phyloP scores from a whole-genome alignment of 2,329 filamentous ascomycete genomes.

The Neonectria faginata region DNA sequence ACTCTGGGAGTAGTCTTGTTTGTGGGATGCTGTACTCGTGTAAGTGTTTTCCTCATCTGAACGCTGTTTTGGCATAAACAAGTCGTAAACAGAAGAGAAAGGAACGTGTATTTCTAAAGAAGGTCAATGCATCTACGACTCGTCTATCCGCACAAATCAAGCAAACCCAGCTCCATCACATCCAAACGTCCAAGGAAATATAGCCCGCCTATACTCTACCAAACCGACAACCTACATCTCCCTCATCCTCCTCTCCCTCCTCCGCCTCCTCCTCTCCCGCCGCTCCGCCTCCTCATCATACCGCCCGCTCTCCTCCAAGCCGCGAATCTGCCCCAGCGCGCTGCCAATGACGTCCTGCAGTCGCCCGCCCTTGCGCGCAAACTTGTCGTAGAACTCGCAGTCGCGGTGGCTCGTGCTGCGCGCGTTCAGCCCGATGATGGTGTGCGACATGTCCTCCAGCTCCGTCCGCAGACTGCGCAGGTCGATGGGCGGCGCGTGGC shows the following conservation, averaged over 20 bases:
- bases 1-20: neutral
- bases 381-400: slow-evolving; percentile 44
- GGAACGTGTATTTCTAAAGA: neutral
- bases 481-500: slow-evolving; percentile 26
- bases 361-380: slow-evolving; percentile 41
- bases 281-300: slow-evolving; percentile 8
- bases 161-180: neutral
- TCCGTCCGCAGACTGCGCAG: slow-evolving; percentile 41
- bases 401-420: slow-evolving; percentile 39
- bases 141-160: slow-evolving; percentile 3
- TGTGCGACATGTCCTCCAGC: slow-evolving; percentile 44
- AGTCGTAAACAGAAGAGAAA: neutral
- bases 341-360: slow-evolving; percentile 44
- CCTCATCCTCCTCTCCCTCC: slow-evolving; percentile 26
- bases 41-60: neutral
- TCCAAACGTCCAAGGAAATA: neutral
- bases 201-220: neutral
- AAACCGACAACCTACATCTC: slow-evolving; percentile 13
- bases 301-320: slow-evolving; percentile 31
- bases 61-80: neutral
- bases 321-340: slow-evolving; percentile 41
- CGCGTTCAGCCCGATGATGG: slow-evolving; percentile 42
- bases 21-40: neutral
- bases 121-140: neutral
- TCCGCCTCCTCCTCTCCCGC: slow-evolving; percentile 26